A percentile compares a stretch with the other conserved stretches of the same genome.
Evolutionary conservation across 225 moss, liverwort and hornwort genomes (phyloP).

Genomic region (Anthoceros angustus): DNA sequence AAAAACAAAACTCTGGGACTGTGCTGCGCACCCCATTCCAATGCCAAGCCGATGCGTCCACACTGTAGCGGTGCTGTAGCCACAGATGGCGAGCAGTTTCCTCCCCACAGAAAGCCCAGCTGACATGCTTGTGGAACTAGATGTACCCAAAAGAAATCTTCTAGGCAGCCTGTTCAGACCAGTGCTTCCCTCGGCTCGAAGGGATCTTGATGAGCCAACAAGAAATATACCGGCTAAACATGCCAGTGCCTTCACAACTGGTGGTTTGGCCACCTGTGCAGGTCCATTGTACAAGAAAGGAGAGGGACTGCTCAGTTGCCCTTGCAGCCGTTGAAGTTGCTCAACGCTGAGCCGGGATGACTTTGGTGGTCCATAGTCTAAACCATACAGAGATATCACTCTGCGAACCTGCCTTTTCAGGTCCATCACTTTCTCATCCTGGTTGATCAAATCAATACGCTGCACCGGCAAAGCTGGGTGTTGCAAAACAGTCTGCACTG

Average conservation of each 20-base stretch:
- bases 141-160: slow-evolving; percentile 2
- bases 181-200: background rate
- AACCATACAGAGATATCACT: slow-evolving; percentile 55
- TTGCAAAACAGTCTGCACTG: background rate
- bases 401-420: slow-evolving; percentile 44
- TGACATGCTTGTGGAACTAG: too few relatives aligned
- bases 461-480: background rate
- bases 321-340: slow-evolving; percentile 26
- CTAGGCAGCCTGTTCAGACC: background rate
- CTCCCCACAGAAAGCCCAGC: slow-evolving; percentile 34
- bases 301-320: slow-evolving; percentile 17
- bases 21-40: slow-evolving; percentile 59
- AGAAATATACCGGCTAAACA: slow-evolving; percentile 44
- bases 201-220: slow-evolving; percentile 24
- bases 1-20: too few relatives aligned
- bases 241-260: slow-evolving; percentile 28
- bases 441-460: slow-evolving; percentile 9
- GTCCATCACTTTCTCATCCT: slow-evolving; percentile 18
- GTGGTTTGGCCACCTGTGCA: slow-evolving; percentile 17
- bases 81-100: slow-evolving; percentile 40
- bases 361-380: slow-evolving; percentile 63
- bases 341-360: slow-evolving; percentile 52
- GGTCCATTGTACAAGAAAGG: too few relatives aligned
- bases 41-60: slow-evolving; percentile 50
- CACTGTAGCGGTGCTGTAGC: slow-evolving; percentile 23